Base-by-base conservation (phyloP, 2,329 filamentous ascomycete genomes). In the Botrytis medusae region DNA sequence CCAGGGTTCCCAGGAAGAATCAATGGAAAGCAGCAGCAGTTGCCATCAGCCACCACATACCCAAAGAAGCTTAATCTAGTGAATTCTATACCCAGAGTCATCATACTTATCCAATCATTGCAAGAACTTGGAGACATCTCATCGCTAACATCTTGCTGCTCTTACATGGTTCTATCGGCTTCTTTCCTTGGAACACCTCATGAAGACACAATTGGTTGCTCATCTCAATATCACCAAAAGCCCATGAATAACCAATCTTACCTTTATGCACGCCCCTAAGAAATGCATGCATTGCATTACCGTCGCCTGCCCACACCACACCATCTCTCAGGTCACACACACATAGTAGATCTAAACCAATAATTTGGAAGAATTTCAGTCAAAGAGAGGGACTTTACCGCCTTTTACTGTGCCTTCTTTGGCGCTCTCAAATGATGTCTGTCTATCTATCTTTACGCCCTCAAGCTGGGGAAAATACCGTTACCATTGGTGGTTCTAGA, bases 271-370 rank as follows among this genome's bases (percentile, higher is more conserved):
- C 61, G 20, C 69, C 57, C 42, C 29, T 48, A 48, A 46, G 34
- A 16, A 69, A 72, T 54, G 69, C 12, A 67, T 65, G 37, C 37
- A 60, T 65, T 65, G 69, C 69, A 71, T 64, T 64, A 54, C 69
- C 59, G 44, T 71, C 59, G n/a, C 46, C 29, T n/a, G 40, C 29
- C 40, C 63, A 67, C 63, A 51, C 54, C 44, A 67, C 44, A 67
- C 32, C 32, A 67, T 67, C 34, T 44, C 5, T 42, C 22, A 29
- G 10, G 18, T 51, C 48, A 51, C 48, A n/a, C 48, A 51, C 48
- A n/a, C 48, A 29, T 18, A 51, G 5, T 8, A 37, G 37, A 37
- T 37, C 32, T 12, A 18, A 25, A 51, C 63, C 63, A 67, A 51
- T 51, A 6, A n/a, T 67, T 14, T 37, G 63, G 14, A 4, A 37